Evolutionary conservation across 495 filamentous ascomycete species (phyloP), one percentile per base, ranked within the genome.

Genomic region (Aspergillus egyptiacus): DNA sequence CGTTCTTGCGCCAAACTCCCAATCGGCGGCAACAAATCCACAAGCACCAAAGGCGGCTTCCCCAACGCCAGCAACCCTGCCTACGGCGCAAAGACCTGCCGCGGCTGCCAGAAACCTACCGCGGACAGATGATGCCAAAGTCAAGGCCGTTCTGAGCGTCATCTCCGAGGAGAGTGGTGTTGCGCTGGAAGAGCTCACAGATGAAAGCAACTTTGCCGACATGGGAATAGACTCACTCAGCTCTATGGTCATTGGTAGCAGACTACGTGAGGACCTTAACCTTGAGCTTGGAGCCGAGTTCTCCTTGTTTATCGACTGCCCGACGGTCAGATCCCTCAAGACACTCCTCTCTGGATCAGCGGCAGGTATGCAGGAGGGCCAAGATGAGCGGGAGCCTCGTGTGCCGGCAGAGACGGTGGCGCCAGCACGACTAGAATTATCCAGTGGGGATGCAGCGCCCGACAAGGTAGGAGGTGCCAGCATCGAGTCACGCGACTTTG

Each of bases 101-200:
- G 3, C 2, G 5, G 17, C 24, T 25, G 23, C 13, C 15, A 27
- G 4, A 11, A 19, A 43, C 9, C 15, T 3, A 19, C 17, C 14
- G 5, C n/a, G 27, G 4, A 11, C 24, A 17, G 1, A 13, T 1
- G 19, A 17, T 13, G 31, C 0, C 10, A 46, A 46, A 15, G 9
- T 22, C 56, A 15, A 48, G 40, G 2, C 18, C 53, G 76, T 80
- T 25, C 72, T 86, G 58, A 64, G 70, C 4, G 77, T 87, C 25
- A 67, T 87, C 31, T 79, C 83, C 11, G 72, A 75, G 52, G 84
- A 88, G 58, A 73, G 80, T 30, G 84, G 84, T 42, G 71, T 86
- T 42, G 70, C 69, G 33, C 57, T 75, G 10, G 70, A 74, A 19
- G 84, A 88, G 50, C 68, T 89, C 48, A 71, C 72, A 9, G 65